Evolutionary conservation across 306 rosid genomes (phyloP).

Genomic region (Cucumis cinereus): DNA sequence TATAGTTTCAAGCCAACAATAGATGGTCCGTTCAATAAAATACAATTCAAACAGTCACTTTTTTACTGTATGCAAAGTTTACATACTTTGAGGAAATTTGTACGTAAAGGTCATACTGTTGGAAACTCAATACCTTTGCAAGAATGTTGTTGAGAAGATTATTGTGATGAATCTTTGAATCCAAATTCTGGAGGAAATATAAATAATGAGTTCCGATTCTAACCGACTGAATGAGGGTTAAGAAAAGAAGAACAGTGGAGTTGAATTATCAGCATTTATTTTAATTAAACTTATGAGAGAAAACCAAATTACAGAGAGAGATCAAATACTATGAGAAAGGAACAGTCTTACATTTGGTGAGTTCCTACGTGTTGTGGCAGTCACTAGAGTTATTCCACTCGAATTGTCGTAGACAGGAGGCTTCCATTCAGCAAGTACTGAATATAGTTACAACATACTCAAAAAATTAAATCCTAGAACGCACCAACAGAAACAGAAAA

Average conservation of each 20-base stretch:
- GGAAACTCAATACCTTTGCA: slow-evolving; percentile 53
- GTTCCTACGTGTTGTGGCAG: slow-evolving; percentile 78
- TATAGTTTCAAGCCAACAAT: neutral
- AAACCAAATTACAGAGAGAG: neutral
- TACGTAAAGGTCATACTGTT: neutral
- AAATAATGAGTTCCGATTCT: slow-evolving; percentile 1
- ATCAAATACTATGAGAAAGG: neutral
- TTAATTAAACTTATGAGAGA: neutral
- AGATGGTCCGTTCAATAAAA: neutral
- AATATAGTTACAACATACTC: slow-evolving; percentile 12
- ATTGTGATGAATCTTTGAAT: slow-evolving; percentile 95
- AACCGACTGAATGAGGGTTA: slow-evolving; percentile 1
- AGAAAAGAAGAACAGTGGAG: slow-evolving; percentile 7
- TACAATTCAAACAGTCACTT: neutral
- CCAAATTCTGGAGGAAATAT: slow-evolving; percentile 44
- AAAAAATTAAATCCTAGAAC: neutral
- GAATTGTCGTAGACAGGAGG: slow-evolving; percentile 80
- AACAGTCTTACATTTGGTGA: slow-evolving; percentile 64
- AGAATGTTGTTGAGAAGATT: slow-evolving; percentile 81
- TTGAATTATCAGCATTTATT: neutral
- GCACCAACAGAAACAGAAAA: neutral
- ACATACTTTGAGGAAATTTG: neutral
- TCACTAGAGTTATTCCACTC: slow-evolving; percentile 51
- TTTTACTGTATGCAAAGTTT: neutral
- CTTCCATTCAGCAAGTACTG: slow-evolving; percentile 90